Base-by-base conservation (phyloP, 73 alveolate species). In the Blepharisma japonicum region DNA sequence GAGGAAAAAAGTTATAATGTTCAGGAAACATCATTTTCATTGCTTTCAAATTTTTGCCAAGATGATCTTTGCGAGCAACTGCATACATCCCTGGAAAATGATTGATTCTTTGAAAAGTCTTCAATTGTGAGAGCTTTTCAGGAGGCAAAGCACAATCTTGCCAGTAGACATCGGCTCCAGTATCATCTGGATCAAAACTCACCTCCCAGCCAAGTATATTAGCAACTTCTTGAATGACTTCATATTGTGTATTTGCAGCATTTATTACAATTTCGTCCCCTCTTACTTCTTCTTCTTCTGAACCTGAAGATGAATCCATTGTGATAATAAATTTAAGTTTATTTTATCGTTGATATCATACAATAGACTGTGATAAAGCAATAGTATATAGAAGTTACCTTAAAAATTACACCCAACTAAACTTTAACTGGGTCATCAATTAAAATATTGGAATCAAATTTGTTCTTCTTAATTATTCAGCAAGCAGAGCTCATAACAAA, bases 1-100 rank as follows among this genome's bases (percentile, higher is more conserved):
- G 87, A 5, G 98, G 98, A 54, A 83, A 88, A 87, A 88, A 95
- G 76, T 92, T 87, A 82, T 78, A 94, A 23, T 90, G 94, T 8
- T 92, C 89, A 6, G 99, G 99, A 56, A 67, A 85, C 68, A 76
- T 38, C 53, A 68, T 55, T 55, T 87, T 48, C 92, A 92, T 81
- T 55, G 77, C 85, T 46, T 83, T 72, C 56, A 92, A 79, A 81
- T 90, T 90, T 25, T 79, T 72, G 9, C 92, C 92, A 14, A 90
- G 80, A 50, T 71, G 74, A 77, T 90, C 89, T 77, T 90, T 90
- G 72, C 89, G 78, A 0, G 94, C 92, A 0, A 90, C 51, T 55
- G 78, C 55, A 38, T 87, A 76, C 68, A 90, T 87, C 20, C 96
- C 96, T 14, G 96, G 94, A 55, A 90, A 87, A 54, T 87, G 96